Evolutionary conservation across 495 filamentous ascomycete genomes (phyloP).

Genomic region (Lichenothelia convexa): DNA sequence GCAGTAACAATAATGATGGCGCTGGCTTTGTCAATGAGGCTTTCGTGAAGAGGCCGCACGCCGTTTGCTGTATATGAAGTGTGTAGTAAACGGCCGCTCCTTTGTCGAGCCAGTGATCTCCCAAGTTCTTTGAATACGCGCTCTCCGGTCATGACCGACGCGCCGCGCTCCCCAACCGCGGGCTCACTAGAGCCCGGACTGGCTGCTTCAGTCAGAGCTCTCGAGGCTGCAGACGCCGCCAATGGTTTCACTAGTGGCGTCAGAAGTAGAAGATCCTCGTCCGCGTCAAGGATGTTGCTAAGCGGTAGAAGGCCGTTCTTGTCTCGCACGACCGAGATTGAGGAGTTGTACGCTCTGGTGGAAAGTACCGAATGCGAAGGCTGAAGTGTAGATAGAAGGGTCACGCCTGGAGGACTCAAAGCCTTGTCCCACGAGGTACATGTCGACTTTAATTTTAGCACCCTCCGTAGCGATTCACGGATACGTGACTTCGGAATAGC

Average conservation of each 20-base stretch:
- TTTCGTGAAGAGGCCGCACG: conserved; percentile 74
- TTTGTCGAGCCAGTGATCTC: conserved; percentile 57
- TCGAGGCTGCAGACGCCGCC: conserved; percentile 58
- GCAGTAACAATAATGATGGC: conserved; percentile 77
- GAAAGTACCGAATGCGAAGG: conserved; percentile 61
- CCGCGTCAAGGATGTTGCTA: conserved; percentile 54
- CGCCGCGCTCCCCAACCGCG: conserved; percentile 38
- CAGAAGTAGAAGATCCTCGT: conserved; percentile 65
- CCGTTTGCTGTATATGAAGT: conserved; percentile 86
- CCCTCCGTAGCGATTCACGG: conserved; percentile 50
- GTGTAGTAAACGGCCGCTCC: conserved; percentile 66
- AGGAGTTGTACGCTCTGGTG: conserved; percentile 64
- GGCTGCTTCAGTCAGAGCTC: conserved; percentile 28
- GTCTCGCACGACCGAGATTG: conserved; percentile 73
- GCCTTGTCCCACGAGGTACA: conserved; percentile 76
- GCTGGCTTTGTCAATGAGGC: conserved; percentile 67
- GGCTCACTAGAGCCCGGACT: conserved; percentile 28
- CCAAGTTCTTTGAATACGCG: conserved; percentile 74
- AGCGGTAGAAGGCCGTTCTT: conserved; percentile 62
- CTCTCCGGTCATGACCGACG: conserved; percentile 69
- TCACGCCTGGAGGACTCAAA: conserved; percentile 56
- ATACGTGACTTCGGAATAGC: conserved; percentile 63
- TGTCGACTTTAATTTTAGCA: conserved; percentile 54
- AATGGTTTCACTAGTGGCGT: conserved; percentile 76
- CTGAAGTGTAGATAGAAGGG: conserved; percentile 55